Evolutionary conservation across 148 eudicot genomes (phyloP).

Genomic region (Chenopodium quinoa): DNA sequence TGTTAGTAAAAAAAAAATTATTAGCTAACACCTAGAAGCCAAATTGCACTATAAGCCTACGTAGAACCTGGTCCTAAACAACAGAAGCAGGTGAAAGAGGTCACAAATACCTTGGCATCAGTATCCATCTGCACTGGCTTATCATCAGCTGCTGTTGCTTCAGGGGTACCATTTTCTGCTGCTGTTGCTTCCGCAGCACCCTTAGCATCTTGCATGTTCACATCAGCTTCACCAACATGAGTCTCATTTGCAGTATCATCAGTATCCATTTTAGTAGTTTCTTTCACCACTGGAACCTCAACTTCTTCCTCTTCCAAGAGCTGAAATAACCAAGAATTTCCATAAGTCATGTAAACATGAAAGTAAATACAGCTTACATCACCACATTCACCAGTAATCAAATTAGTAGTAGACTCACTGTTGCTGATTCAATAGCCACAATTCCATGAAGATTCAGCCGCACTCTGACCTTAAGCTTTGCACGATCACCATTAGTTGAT

Average conservation of each 20-base stretch:
- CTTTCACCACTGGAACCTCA: constrained; percentile 73
- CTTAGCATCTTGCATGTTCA: constrained; percentile 83
- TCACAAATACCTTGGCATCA: constrained; percentile 60
- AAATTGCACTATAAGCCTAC: not conserved
- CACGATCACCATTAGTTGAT: constrained; percentile 60
- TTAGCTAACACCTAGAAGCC: not conserved
- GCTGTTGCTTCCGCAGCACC: constrained; percentile 40
- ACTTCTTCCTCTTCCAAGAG: constrained; percentile 88
- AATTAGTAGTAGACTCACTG: constrained; percentile 44
- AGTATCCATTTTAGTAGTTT: constrained; percentile 68
- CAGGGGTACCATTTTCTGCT: constrained; percentile 73
- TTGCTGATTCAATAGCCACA: constrained; percentile 78
- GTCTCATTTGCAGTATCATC: constrained; percentile 51
- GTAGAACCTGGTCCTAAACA: not conserved
- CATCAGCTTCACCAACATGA: constrained; percentile 47
- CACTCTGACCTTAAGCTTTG: constrained; percentile 76
- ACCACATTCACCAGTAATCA: not conserved
- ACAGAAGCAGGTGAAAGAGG: not conserved
- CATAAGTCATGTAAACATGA: not conserved
- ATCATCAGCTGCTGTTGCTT: constrained; percentile 61
- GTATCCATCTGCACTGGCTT: constrained; percentile 81
- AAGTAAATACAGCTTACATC: not conserved
- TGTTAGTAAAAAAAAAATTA: not conserved
- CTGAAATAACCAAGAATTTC: constrained; percentile 29
- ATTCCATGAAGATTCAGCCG: constrained; percentile 79